Base-by-base conservation (phyloP, 139 green algal genomes). In the Pleodorina starrii region DNA sequence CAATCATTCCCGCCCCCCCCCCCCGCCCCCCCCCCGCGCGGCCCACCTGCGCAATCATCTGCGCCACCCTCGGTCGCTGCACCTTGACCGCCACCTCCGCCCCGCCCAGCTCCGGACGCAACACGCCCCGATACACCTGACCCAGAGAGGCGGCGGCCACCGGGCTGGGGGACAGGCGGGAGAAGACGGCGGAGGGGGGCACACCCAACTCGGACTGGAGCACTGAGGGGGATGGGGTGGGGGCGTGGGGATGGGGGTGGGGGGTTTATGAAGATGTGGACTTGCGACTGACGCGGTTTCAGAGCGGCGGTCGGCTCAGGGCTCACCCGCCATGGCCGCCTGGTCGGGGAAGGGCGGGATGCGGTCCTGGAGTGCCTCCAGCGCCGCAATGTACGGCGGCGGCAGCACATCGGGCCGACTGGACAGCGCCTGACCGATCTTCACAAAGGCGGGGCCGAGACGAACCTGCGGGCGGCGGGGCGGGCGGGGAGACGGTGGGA, bases 61-160 rank as follows among this genome's bases (percentile, higher is more conserved):
- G 89, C 11, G 93, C 90, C 60, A 99, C 96, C 6, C 95, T 94
- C 16, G 97, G 97, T 12, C 97, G 92, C 93, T 99, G 97, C 82
- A 99, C 92, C 90, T 98, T 98, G 50, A 98, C 94, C 1, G 95
- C 96, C 46, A 97, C 96, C 74, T 93, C 85, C 36, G 50, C 36
- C 9, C 93, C 92, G 16, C 74, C 84, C 81, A 63, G 43, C 60
- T 77, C 81, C 1, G 63, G 44, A 0, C 86, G 68, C 88, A 97
- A 78, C 32, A 35, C 38, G 0, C 73, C 95, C 11, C 88, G 91
- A 86, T 97, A 97, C 48, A 97, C 94, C 92, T 98, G 96, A 0
- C 97, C 97, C 86, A 99, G 91, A 6, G 88, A 95, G 19, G 97
- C 97, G 17, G 97, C 97, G 25, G 97, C 97, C 38, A 98, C 90